Percentiles rank a stretch among this genome's conserved stretches.
Conservation (phyloP, 1,139 yeast genomes). For the Wickerhamiella pararugosa region DNA sequence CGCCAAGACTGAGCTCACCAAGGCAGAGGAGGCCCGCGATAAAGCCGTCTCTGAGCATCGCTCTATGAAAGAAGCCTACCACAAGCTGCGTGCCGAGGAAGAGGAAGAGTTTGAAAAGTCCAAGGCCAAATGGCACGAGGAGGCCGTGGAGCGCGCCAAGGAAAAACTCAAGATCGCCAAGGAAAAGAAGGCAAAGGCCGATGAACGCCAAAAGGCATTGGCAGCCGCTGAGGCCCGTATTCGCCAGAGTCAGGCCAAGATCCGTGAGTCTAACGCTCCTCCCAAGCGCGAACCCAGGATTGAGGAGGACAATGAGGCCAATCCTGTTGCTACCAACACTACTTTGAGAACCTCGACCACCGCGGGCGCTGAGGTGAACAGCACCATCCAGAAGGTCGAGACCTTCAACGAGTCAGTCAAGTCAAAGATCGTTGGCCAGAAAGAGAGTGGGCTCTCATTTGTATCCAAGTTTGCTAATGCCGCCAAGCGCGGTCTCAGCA, state of each 20-base stretch:
- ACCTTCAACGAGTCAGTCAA: background rate
- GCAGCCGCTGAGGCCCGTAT: constrained; percentile 3
- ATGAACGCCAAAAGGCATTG: constrained; percentile 11
- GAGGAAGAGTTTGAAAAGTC: constrained; percentile 13
- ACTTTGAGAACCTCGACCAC: background rate
- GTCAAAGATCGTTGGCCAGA: background rate
- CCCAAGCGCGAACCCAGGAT: background rate
- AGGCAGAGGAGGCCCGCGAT: constrained; percentile 16
- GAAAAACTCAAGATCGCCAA: constrained; percentile 15
- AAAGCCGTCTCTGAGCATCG: constrained; percentile 13
- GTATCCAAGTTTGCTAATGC: background rate
- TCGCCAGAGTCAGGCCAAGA: background rate
- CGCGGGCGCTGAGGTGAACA: background rate
- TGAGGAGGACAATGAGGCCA: background rate
- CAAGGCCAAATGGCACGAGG: constrained; percentile 3
- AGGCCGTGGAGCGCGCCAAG: constrained; percentile 13
- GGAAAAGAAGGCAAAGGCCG: constrained; percentile 14
- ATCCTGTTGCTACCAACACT: background rate
- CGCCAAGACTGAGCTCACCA: constrained; percentile 14
- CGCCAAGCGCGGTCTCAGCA: background rate
- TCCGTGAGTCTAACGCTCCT: background rate
- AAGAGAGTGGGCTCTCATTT: background rate
- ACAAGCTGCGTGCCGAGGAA: constrained; percentile 10
- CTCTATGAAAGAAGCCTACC: constrained; percentile 15
- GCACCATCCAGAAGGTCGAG: background rate